Evolutionary conservation across 345 rosid genomes (phyloP).

Genomic region (Brassica carinata): DNA sequence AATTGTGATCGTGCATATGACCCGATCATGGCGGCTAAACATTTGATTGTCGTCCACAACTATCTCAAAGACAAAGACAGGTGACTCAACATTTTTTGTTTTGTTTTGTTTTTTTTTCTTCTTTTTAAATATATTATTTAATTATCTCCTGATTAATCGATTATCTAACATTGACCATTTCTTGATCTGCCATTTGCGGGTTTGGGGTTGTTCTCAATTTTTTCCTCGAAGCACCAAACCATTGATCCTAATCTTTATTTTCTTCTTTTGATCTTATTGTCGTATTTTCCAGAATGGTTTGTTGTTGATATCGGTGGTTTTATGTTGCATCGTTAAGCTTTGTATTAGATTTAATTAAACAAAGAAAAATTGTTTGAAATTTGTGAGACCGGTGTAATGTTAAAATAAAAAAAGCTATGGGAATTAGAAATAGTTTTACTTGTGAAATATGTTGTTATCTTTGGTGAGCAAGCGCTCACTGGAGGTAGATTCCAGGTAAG

Average conservation of each 20-base stretch:
- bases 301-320: neutral
- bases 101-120: neutral
- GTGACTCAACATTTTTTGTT: constrained; percentile 28
- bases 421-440: constrained; percentile 49
- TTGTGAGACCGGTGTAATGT: constrained; percentile 32
- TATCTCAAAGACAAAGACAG: constrained; percentile 42
- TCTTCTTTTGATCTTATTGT: constrained; percentile 21
- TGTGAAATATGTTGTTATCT: constrained; percentile 92
- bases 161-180: constrained; percentile 44
- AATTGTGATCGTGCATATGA: constrained; percentile 26
- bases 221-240: neutral
- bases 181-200: constrained; percentile 28
- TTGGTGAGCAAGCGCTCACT: constrained; percentile 90
- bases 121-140: constrained; percentile 15
- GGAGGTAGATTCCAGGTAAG: constrained; percentile 89
- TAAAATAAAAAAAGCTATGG: constrained; percentile 66
- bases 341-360: neutral
- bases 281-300: neutral
- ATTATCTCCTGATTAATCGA: constrained; percentile 37
- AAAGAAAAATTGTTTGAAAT: neutral
- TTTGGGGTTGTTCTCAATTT: neutral
- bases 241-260: constrained; percentile 4
- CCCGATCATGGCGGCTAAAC: constrained; percentile 42
- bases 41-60: constrained; percentile 52
- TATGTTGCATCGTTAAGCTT: constrained; percentile 3